Percentiles rank a stretch among this genome's conserved stretches.
Evolutionary conservation across 768 basidiomycete species (phyloP).

Genomic region (Mycena belliarum): DNA sequence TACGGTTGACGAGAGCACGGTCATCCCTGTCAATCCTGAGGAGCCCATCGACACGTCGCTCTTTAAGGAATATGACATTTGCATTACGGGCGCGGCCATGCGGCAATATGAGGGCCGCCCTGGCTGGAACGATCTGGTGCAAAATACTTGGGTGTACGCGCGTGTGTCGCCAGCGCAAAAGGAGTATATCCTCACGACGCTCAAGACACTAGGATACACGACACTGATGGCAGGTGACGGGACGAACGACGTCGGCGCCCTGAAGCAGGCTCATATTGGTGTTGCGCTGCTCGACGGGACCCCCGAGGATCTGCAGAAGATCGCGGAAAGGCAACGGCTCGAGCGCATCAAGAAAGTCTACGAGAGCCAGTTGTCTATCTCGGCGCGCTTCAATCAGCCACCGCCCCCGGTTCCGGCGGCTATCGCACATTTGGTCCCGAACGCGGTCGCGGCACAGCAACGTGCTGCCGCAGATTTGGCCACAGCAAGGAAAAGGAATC

Average conservation of each 20-base stretch:
- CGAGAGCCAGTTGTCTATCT: constrained; percentile 91
- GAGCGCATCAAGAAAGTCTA: constrained; percentile 97
- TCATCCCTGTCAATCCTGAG: constrained; percentile 82
- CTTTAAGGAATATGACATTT: constrained; percentile 90
- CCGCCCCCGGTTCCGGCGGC: constrained; percentile 92
- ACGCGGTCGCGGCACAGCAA: constrained; percentile 88
- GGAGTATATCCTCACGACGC: constrained; percentile 89
- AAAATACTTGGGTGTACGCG: constrained; percentile 98
- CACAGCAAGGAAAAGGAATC: constrained; percentile 75
- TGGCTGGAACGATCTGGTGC: constrained; percentile 81
- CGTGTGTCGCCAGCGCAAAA: constrained; percentile 96
- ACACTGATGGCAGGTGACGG: constrained; percentile 99
- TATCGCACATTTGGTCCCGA: constrained; percentile 85
- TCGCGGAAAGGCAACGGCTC: constrained; percentile 86
- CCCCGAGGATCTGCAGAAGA: constrained; percentile 87
- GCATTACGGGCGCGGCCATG: constrained; percentile 92
- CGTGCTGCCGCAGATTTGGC: constrained; percentile 68
- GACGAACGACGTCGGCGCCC: constrained; percentile 97
- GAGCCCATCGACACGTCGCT: constrained; percentile 77
- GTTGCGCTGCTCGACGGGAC: constrained; percentile 92
- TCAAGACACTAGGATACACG: constrained; percentile 85
- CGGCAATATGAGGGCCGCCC: constrained; percentile 77
- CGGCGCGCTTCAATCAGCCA: constrained; percentile 85
- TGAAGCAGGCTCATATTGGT: constrained; percentile 97
- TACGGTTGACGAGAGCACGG: constrained; percentile 87